These are phyloP conservation scores for Spergularia marina DNA, from an alignment of 148 eudicot species.

Conservation along the genomic window DNA sequence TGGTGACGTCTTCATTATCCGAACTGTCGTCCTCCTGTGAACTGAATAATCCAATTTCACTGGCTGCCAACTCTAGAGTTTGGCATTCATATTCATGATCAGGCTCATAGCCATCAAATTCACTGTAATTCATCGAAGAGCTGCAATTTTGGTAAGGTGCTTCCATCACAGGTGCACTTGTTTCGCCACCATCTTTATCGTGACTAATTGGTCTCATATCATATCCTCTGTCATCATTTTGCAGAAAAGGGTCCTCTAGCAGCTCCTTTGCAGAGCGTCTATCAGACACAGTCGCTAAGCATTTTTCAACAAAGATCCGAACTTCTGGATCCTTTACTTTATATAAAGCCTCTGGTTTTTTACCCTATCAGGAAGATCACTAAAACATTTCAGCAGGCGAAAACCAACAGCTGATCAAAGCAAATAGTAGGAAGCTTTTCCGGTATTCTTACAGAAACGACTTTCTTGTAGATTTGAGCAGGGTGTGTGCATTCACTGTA, in stretches of 20 bases:
- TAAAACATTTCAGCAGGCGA: not conserved
- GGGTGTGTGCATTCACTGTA: slow-evolving; percentile 39
- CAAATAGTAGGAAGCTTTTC: not conserved
- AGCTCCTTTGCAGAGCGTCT: slow-evolving; percentile 40
- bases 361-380: slow-evolving; percentile 27
- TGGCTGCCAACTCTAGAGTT: slow-evolving; percentile 35
- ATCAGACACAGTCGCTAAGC: slow-evolving; percentile 34
- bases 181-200: slow-evolving; percentile 33
- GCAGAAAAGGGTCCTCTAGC: slow-evolving; percentile 37
- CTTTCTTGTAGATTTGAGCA: slow-evolving; percentile 42
- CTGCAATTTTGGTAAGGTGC: slow-evolving; percentile 30
- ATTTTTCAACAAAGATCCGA: slow-evolving; percentile 37
- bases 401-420: not conserved
- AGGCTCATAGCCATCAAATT: slow-evolving; percentile 38
- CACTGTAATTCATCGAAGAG: slow-evolving; percentile 29
- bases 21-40: slow-evolving; percentile 41
- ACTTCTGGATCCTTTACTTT: slow-evolving; percentile 37
- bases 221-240: slow-evolving; percentile 26
- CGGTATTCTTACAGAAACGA: slow-evolving; percentile 32
- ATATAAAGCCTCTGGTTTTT: slow-evolving; percentile 39
- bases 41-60: slow-evolving; percentile 42
- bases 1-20: slow-evolving; percentile 39
- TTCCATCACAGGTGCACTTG: slow-evolving; percentile 31
- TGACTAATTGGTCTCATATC: slow-evolving; percentile 31
- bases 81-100: slow-evolving; percentile 35